These are phyloP conservation scores for Chlorella sp. DNA, from an alignment of 139 green algal genomes.

Conservation along the genomic window DNA sequence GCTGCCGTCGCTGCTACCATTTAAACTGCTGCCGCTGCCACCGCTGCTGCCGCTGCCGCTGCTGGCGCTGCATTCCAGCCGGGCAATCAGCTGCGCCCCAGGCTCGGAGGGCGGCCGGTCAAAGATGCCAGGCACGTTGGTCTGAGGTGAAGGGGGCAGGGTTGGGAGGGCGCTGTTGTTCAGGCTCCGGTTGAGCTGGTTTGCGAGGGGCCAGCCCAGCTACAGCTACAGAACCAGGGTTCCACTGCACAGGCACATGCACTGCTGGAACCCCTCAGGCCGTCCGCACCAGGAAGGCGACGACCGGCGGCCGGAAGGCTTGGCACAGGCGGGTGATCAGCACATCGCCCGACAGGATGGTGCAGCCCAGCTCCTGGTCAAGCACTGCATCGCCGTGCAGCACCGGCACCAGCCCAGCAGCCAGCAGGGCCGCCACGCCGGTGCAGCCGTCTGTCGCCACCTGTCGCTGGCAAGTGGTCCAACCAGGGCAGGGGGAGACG, in stretches of 20 bases:
- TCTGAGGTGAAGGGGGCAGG: too few relatives aligned
- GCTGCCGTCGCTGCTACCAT: not conserved
- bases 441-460: conserved; percentile 23
- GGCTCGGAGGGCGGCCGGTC: conserved; percentile 57
- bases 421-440: conserved; percentile 31
- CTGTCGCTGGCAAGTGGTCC: conserved; percentile 47
- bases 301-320: conserved; percentile 46
- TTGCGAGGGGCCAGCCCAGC: too few relatives aligned
- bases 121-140: conserved; percentile 72
- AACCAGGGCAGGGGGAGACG: conserved; percentile 60
- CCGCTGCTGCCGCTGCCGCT: not conserved
- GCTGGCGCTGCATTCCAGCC: not conserved
- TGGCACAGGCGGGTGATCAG: conserved; percentile 58
- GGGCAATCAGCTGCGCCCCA: conserved; percentile 51
- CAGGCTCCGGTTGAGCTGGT: too few relatives aligned
- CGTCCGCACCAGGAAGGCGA: conserved; percentile 73
- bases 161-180: too few relatives aligned
- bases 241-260: too few relatives aligned
- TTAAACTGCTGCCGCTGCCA: not conserved
- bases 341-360: conserved; percentile 68
- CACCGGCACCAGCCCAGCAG: conserved; percentile 69
- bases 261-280: too few relatives aligned
- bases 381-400: conserved; percentile 74
- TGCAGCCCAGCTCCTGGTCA: conserved; percentile 56
- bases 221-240: too few relatives aligned